Conservation (phyloP, 106 monocot genomes). For the Apostasia ramifera region DNA sequence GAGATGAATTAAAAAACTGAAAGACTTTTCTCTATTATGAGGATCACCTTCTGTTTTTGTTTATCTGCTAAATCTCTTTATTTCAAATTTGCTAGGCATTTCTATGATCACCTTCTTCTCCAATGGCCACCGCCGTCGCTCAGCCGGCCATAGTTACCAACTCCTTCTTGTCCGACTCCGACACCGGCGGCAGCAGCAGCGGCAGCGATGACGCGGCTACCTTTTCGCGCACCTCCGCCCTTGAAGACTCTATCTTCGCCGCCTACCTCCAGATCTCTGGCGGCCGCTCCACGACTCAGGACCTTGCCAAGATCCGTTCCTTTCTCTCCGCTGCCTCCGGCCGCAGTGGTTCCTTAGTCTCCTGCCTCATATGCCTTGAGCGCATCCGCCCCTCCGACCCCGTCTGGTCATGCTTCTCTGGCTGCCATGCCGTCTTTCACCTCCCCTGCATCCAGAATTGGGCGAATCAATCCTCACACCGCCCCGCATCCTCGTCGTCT, state of each 20-base stretch:
- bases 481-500: conserved; percentile 16
- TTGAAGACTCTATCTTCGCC: conserved; percentile 50
- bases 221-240: conserved; percentile 10
- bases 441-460: conserved; percentile 88
- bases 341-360: conserved; percentile 24
- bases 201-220: conserved; percentile 20
- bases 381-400: conserved; percentile 81
- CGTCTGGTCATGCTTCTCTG: conserved; percentile 75
- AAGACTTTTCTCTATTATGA: too few relatives aligned
- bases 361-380: conserved; percentile 89
- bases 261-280: conserved; percentile 53
- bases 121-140: conserved; percentile 3
- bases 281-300: conserved; percentile 5
- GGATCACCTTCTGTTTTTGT: not conserved
- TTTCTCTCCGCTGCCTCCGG: conserved; percentile 61
- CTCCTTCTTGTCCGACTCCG: conserved; percentile 34
- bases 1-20: too few relatives aligned
- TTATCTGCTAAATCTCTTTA: too few relatives aligned
- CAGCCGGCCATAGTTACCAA: not conserved
- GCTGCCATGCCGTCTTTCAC: conserved; percentile 78
- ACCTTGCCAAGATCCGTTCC: conserved; percentile 64
- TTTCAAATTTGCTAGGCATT: not conserved
- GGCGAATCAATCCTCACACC: conserved; percentile 53
- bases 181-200: conserved; percentile 22
- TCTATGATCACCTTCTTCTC: not conserved